These are phyloP conservation scores for Podospora pseudocomata DNA, from an alignment of 495 filamentous ascomycete genomes.

Conservation along the genomic window DNA sequence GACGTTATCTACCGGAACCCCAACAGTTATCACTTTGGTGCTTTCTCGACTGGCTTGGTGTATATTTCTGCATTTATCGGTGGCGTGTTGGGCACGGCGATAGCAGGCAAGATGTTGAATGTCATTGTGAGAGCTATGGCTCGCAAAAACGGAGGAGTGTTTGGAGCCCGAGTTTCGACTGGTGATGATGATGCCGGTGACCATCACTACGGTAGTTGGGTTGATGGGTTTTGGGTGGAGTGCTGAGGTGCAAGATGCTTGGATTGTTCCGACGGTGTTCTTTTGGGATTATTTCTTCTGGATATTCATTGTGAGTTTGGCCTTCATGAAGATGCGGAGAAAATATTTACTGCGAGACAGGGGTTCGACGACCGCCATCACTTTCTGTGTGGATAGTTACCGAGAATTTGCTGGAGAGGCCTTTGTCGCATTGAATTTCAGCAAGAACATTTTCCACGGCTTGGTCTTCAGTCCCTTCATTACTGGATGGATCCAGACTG, in stretches of 20 bases:
- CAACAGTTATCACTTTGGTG: constrained; percentile 69
- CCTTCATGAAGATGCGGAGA: not conserved
- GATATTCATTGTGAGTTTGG: constrained; percentile 61
- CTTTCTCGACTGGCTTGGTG: constrained; percentile 76
- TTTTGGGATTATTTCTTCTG: constrained; percentile 89
- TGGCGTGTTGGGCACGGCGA: constrained; percentile 81
- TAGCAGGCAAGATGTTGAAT: constrained; percentile 87
- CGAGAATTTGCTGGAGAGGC: constrained; percentile 92
- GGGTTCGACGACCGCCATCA: constrained; percentile 87
- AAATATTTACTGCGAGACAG: not conserved
- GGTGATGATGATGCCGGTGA: constrained; percentile 85
- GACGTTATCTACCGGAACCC: constrained; percentile 66
- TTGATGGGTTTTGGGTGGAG: constrained; percentile 95
- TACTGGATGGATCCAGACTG: constrained; percentile 71
- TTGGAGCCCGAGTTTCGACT: constrained; percentile 95
- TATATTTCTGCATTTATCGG: constrained; percentile 90
- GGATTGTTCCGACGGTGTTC: constrained; percentile 93
- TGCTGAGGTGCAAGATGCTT: constrained; percentile 65
- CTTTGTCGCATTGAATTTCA: constrained; percentile 89
- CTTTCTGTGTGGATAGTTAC: constrained; percentile 91
- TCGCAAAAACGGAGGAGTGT: constrained; percentile 79
- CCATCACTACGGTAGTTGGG: constrained; percentile 74
- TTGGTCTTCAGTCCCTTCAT: constrained; percentile 90
- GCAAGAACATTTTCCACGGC: constrained; percentile 90
- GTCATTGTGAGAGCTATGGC: constrained; percentile 78